Conservation (phyloP, 768 basidiomycete species). For the Calocybe gangraenosa region DNA sequence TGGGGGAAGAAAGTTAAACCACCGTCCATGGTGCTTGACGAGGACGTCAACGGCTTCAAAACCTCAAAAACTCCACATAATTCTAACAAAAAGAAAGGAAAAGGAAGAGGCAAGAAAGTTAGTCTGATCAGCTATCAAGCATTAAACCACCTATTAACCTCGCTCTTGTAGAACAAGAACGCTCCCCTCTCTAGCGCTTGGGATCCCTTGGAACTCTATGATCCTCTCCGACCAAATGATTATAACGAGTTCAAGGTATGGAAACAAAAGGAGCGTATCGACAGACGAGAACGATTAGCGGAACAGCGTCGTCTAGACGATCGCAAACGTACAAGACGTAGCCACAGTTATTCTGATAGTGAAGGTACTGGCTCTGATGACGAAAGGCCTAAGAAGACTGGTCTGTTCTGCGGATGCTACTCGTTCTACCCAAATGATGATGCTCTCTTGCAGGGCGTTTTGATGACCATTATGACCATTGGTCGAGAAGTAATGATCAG, state of each 20-base stretch:
- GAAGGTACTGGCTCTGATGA: slow-evolving; percentile 63
- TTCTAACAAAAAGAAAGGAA: slow-evolving; percentile 43
- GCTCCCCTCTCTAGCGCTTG: slow-evolving; percentile 49
- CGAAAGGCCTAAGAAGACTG: slow-evolving; percentile 62
- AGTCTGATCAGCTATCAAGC: neutral
- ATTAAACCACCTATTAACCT: neutral
- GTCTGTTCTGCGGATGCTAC: slow-evolving; percentile 35
- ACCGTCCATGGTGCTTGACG: slow-evolving; percentile 86
- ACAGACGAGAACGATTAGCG: slow-evolving; percentile 61
- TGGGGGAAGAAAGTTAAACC: slow-evolving; percentile 92
- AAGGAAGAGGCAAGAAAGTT: slow-evolving; percentile 62
- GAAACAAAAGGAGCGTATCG: slow-evolving; percentile 73
- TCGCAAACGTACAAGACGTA: slow-evolving; percentile 51
- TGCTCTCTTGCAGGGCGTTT: slow-evolving; percentile 37
- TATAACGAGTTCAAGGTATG: slow-evolving; percentile 85
- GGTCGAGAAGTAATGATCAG: slow-evolving; percentile 53
- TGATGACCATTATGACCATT: slow-evolving; percentile 45
- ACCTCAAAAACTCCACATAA: slow-evolving; percentile 34
- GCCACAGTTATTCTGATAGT: slow-evolving; percentile 63
- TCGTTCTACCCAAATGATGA: slow-evolving; percentile 1
- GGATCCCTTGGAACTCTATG: slow-evolving; percentile 80
- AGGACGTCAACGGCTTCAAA: slow-evolving; percentile 84
- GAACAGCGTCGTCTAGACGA: slow-evolving; percentile 57
- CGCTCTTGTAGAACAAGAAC: slow-evolving; percentile 51
- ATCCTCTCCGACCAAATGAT: slow-evolving; percentile 81